Conservation (phyloP, 768 basidiomycete species). For the Rhizopogon vinicolor region DNA sequence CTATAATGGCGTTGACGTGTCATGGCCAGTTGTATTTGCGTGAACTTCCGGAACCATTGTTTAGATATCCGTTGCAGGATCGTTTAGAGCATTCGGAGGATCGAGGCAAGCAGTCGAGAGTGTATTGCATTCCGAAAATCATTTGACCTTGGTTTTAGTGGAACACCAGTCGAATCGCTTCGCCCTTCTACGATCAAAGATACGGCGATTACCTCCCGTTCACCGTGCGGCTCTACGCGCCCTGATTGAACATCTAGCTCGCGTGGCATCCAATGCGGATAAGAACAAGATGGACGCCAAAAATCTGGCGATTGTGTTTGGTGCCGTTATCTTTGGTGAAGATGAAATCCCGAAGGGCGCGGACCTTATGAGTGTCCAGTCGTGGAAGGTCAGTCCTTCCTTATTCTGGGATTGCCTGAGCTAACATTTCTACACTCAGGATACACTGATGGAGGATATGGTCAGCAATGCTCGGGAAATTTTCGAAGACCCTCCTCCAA, state of each 20-base stretch:
- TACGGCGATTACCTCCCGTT: slow-evolving; percentile 75
- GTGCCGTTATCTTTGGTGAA: slow-evolving; percentile 85
- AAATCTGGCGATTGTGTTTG: slow-evolving; percentile 90
- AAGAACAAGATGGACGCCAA: slow-evolving; percentile 94
- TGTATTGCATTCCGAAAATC: neutral
- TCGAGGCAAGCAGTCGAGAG: slow-evolving; percentile 43
- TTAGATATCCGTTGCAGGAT: slow-evolving; percentile 75
- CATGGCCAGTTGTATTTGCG: slow-evolving; percentile 65
- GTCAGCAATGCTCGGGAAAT: slow-evolving; percentile 65
- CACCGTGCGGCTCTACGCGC: slow-evolving; percentile 83
- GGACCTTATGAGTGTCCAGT: slow-evolving; percentile 73
- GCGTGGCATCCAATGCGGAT: slow-evolving; percentile 59
- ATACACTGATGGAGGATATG: slow-evolving; percentile 80
- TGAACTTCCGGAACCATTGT: slow-evolving; percentile 86
- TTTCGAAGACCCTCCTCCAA: slow-evolving; percentile 47
- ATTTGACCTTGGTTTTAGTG: slow-evolving; percentile 34
- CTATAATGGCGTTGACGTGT: slow-evolving; percentile 1
- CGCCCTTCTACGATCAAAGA: slow-evolving; percentile 77
- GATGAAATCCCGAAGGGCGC: slow-evolving; percentile 80
- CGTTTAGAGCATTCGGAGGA: slow-evolving; percentile 78
- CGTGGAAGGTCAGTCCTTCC: slow-evolving; percentile 54
- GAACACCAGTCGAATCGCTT: slow-evolving; percentile 71
- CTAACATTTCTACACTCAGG: slow-evolving; percentile 31
- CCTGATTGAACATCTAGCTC: slow-evolving; percentile 76
- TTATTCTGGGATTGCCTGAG: slow-evolving; percentile 28